phyloP scores from a whole-genome alignment of 2,329 filamentous ascomycete species.

The Ceratocystiopsis brevicomis region DNA sequence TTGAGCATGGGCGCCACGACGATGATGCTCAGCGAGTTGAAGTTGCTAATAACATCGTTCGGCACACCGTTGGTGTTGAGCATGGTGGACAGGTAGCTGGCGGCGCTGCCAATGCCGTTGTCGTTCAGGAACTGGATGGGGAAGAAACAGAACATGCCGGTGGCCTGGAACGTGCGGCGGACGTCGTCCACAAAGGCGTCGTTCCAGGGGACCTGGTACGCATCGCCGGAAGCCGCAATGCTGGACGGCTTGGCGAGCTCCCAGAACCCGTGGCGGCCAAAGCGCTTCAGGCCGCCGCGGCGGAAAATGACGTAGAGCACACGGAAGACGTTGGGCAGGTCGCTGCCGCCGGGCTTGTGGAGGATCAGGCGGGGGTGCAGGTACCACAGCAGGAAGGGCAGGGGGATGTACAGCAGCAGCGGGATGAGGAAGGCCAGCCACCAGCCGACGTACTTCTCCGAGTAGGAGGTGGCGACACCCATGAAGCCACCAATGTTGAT shows the following conservation, averaged over 20 bases:
- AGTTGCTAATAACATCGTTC: constrained; percentile 58
- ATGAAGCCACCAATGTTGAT: constrained; percentile 51
- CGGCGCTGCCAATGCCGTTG: constrained; percentile 30
- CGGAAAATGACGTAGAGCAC: constrained; percentile 22
- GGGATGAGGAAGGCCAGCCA: constrained; percentile 53
- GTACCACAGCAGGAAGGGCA: constrained; percentile 23
- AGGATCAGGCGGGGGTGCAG: constrained; percentile 23
- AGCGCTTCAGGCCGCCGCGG: constrained; percentile 19
- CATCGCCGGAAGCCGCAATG: constrained; percentile 23
- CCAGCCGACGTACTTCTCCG: constrained; percentile 49
- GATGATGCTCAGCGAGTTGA: constrained; percentile 55
- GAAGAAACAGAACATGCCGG: constrained; percentile 45
- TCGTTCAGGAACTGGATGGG: constrained; percentile 26
- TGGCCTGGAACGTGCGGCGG: constrained; percentile 48
- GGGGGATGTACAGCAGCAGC: constrained; percentile 21
- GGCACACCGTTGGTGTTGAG: constrained; percentile 44
- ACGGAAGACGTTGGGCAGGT: constrained; percentile 24
- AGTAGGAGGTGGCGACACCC: constrained; percentile 50
- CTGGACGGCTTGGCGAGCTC: constrained; percentile 47
- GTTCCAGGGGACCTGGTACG: constrained; percentile 33
- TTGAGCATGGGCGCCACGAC: constrained; percentile 58
- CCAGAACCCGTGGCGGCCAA: constrained; percentile 37
- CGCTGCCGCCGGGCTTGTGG: constrained; percentile 25
- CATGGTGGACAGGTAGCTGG: constrained; percentile 28
- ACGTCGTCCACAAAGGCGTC: constrained; percentile 22